These are phyloP conservation scores for Spiraea crenata DNA, from an alignment of 331 rosid species.

Conservation along the genomic window DNA sequence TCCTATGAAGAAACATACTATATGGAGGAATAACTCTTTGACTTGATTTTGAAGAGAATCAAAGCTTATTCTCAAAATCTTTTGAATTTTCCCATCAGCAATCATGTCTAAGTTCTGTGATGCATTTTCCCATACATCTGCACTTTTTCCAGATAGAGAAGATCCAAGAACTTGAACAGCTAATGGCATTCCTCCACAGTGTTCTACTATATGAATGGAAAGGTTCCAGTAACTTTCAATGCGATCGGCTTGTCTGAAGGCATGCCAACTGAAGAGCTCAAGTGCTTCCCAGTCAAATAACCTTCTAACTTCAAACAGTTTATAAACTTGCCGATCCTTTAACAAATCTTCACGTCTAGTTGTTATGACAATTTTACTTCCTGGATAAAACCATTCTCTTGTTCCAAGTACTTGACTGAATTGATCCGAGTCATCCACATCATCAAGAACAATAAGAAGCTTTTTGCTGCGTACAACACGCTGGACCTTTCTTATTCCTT, in stretches of 20 bases:
- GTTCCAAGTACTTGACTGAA: neutral
- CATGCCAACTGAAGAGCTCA: neutral
- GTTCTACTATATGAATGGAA: neutral
- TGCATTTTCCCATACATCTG: neutral
- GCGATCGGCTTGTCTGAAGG: neutral
- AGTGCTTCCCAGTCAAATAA: neutral
- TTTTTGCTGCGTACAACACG: neutral
- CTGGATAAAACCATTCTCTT: neutral
- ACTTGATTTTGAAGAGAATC: neutral
- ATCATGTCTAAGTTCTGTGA: neutral
- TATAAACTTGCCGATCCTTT: neutral
- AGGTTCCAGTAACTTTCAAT: neutral
- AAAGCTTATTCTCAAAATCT: slow-evolving; percentile 5
- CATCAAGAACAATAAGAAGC: slow-evolving; percentile 15
- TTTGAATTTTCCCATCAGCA: neutral
- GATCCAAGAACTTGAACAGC: slow-evolving; percentile 16
- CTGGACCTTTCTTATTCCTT: neutral
- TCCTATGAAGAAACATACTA: neutral
- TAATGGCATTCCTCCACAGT: slow-evolving; percentile 11
- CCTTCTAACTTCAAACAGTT: neutral
- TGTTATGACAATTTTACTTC: slow-evolving; percentile 13
- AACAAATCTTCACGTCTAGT: slow-evolving; percentile 8
- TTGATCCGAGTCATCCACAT: neutral
- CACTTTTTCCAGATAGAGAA: neutral
- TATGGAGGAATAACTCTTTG: neutral